Percentiles rank a stretch among this genome's conserved stretches.
Evolutionary conservation across 129 eudicot genomes (phyloP).

Genomic region (Ambrosia trifida): DNA sequence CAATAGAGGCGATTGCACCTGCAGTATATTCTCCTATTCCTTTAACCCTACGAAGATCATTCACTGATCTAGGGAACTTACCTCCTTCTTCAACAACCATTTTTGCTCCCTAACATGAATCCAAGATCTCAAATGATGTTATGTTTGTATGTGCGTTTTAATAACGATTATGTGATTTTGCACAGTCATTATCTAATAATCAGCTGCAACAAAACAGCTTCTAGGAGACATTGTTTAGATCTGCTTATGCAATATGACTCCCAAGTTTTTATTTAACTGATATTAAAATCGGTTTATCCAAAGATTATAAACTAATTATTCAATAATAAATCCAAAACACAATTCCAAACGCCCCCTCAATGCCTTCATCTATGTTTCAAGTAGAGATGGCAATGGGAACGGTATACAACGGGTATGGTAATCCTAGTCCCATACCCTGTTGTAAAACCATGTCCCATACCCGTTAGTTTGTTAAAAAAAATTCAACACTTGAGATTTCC

Average conservation of each 20-base stretch:
- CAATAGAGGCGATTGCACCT: slow-evolving; percentile 96
- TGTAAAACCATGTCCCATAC: no score
- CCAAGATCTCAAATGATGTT: neutral
- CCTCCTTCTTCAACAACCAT: slow-evolving; percentile 74
- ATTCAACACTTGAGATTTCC: no score
- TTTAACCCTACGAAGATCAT: slow-evolving; percentile 56
- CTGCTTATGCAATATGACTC: no score
- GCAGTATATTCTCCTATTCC: slow-evolving; percentile 98
- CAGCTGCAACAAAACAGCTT: neutral
- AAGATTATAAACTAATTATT: neutral
- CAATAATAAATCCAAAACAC: neutral
- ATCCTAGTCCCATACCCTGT: no score
- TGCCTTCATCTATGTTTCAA: neutral
- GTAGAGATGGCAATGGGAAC: no score
- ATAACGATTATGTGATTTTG: no score
- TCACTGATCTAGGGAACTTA: slow-evolving; percentile 63
- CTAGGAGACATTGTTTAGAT: neutral
- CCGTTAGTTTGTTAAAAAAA: no score
- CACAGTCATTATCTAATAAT: no score
- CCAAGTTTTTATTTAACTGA: no score
- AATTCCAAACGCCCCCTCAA: neutral
- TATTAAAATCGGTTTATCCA: neutral
- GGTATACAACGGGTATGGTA: no score
- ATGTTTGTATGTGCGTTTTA: slow-evolving; percentile 3
- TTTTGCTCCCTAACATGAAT: slow-evolving; percentile 72